These are phyloP conservation scores for Coemansia sp. DNA, from an alignment of 192 early-diverging fungal genomes.

Conservation along the genomic window DNA sequence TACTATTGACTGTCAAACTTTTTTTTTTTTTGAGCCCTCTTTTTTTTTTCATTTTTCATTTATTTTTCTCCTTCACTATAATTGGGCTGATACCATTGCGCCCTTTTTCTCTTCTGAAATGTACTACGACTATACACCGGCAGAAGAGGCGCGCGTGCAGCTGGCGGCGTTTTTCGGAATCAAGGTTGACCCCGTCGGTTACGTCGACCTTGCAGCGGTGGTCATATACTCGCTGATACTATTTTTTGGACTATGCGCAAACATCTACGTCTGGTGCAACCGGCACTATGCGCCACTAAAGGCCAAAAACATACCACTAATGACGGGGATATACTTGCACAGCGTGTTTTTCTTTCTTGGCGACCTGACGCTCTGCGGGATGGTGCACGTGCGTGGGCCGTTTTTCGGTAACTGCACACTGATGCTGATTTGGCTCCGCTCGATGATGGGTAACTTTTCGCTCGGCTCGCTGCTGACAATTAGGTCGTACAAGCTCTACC, in stretches of 20 bases:
- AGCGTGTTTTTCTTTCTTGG: conserved; percentile 51
- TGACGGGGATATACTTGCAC: conserved; percentile 43
- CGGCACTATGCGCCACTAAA: conserved; percentile 53
- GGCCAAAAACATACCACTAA: conserved; percentile 54
- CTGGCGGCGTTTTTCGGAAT: conserved; percentile 39
- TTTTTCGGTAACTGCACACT: conserved; percentile 47
- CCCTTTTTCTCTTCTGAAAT: conserved; percentile 20
- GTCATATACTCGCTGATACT: conserved; percentile 21
- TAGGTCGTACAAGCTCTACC: conserved; percentile 44
- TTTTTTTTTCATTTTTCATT: neutral
- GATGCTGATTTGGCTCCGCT: conserved; percentile 49
- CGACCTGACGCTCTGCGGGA: conserved; percentile 45
- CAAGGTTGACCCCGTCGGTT: conserved; percentile 28
- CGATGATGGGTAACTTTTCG: conserved; percentile 50
- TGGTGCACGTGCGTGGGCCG: conserved; percentile 38
- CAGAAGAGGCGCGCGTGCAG: conserved; percentile 29
- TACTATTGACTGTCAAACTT: neutral
- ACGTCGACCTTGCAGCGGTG: conserved; percentile 27
- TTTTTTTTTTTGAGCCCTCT: neutral
- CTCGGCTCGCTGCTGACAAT: conserved; percentile 42
- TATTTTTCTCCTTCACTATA: neutral
- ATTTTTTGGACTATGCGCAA: conserved; percentile 31
- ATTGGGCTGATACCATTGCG: no score
- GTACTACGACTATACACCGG: conserved; percentile 41
- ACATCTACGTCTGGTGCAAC: conserved; percentile 41